Percentiles rank a stretch among this genome's conserved stretches.
Evolutionary conservation across 352 stramenopile genomes (phyloP).

Genomic region (Peronosclerospora sorghi): DNA sequence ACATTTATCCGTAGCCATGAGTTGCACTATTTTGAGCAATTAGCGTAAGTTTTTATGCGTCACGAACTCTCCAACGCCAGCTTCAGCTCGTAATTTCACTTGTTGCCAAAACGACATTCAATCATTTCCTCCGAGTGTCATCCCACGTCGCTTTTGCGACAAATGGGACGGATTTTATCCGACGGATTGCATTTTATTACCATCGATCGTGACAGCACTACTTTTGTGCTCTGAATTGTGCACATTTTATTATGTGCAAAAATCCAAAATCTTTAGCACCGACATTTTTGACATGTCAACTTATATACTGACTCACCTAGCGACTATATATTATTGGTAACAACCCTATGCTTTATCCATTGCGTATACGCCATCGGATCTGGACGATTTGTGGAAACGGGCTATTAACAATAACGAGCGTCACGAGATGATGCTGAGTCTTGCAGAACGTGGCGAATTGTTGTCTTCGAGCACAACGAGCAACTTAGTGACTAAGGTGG

Average conservation of each 20-base stretch:
- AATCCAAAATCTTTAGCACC: conserved; percentile 23
- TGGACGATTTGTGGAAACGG: conserved; percentile 27
- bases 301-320: conserved; percentile 28
- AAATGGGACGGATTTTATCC: conserved; percentile 27
- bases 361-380: conserved; percentile 27
- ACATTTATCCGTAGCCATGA: conserved; percentile 28
- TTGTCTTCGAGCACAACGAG: conserved; percentile 51
- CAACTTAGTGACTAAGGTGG: conserved; percentile 45
- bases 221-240: conserved; percentile 33
- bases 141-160: conserved; percentile 46
- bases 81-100: conserved; percentile 33
- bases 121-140: conserved; percentile 39
- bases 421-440: conserved; percentile 35
- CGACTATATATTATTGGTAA: conserved; percentile 23
- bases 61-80: conserved; percentile 15
- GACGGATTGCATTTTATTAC: conserved; percentile 28
- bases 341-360: conserved; percentile 36
- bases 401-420: conserved; percentile 22
- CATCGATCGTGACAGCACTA: conserved; percentile 36
- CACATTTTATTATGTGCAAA: conserved; percentile 51
- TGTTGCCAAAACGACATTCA: conserved; percentile 43
- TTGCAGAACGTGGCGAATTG: conserved; percentile 55
- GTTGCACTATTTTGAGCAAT: conserved; percentile 23
- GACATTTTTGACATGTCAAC: conserved; percentile 19
- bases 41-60: no score